Conservation (phyloP, 129 eudicot genomes). For the Mikania micrantha region DNA sequence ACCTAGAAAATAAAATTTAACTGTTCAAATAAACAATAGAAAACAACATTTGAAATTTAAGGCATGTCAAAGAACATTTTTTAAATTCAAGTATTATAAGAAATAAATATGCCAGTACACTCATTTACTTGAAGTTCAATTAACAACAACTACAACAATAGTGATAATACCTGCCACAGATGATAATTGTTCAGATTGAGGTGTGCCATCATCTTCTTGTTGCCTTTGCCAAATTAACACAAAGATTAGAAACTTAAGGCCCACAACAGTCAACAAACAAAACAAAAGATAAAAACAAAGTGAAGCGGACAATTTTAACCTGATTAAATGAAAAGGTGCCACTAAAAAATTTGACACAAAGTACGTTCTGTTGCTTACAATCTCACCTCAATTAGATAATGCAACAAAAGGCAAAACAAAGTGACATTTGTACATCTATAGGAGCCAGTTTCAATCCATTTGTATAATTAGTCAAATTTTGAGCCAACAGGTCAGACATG, state of each 20-base stretch:
- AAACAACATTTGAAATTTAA: neutral
- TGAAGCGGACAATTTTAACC: neutral
- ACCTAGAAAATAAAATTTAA: conserved; percentile 32
- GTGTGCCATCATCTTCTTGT: conserved; percentile 39
- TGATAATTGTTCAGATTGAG: conserved; percentile 45
- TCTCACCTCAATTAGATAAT: neutral
- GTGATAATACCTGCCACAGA: conserved; percentile 50
- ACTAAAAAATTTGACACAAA: neutral
- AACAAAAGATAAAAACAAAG: neutral
- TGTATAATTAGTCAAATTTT: neutral
- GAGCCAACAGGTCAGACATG: neutral
- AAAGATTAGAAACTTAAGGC: conserved; percentile 9
- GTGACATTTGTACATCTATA: neutral
- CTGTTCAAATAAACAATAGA: neutral
- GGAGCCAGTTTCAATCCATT: neutral
- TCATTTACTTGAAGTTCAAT: neutral
- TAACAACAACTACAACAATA: neutral
- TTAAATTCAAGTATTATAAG: neutral
- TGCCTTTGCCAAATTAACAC: conserved; percentile 36
- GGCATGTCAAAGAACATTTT: neutral
- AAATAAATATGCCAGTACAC: neutral
- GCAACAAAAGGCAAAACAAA: neutral
- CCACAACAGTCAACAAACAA: neutral
- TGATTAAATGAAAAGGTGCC: neutral
- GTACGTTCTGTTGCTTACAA: neutral